phyloP scores from a whole-genome alignment of 2,329 filamentous ascomycete genomes.

The Ophiocordyceps camponoti-rufipedis region DNA sequence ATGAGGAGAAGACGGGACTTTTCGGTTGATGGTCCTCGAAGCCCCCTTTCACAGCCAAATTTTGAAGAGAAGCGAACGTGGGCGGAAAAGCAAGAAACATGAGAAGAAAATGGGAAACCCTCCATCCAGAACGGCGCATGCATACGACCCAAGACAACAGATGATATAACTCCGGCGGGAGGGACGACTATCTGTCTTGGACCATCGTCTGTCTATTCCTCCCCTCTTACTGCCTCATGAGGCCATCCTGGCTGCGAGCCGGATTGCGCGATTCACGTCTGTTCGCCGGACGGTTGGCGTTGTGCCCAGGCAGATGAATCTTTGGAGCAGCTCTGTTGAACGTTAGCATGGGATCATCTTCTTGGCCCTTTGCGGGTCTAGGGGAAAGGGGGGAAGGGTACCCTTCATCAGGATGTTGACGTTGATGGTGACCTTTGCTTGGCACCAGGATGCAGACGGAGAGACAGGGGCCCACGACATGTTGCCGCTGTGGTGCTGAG shows the following conservation, averaged over 20 bases:
- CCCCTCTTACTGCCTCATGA: neutral
- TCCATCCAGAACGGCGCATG: no score
- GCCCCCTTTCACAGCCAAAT: no score
- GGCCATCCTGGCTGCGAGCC: conserved; percentile 2
- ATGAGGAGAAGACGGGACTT: no score
- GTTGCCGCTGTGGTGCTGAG: neutral
- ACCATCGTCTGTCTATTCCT: neutral
- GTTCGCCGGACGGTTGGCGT: conserved; percentile 19
- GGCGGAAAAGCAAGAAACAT: no score
- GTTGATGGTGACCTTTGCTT: conserved; percentile 16
- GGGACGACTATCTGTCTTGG: no score
- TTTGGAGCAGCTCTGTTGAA: conserved; percentile 14
- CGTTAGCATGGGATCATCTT: no score
- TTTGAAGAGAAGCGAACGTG: no score
- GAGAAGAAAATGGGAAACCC: no score
- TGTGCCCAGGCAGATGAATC: conserved; percentile 19
- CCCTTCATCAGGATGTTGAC: conserved; percentile 15
- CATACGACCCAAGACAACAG: no score
- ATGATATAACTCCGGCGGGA: no score
- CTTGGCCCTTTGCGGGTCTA: neutral
- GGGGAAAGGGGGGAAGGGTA: conserved; percentile 3
- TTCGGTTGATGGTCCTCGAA: no score
- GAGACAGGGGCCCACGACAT: neutral
- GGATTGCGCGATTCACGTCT: conserved; percentile 17
- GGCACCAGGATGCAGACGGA: conserved; percentile 6